These are phyloP conservation scores for Cladosporium sp. DNA, from an alignment of 2,329 filamentous ascomycete genomes.

Conservation along the genomic window DNA sequence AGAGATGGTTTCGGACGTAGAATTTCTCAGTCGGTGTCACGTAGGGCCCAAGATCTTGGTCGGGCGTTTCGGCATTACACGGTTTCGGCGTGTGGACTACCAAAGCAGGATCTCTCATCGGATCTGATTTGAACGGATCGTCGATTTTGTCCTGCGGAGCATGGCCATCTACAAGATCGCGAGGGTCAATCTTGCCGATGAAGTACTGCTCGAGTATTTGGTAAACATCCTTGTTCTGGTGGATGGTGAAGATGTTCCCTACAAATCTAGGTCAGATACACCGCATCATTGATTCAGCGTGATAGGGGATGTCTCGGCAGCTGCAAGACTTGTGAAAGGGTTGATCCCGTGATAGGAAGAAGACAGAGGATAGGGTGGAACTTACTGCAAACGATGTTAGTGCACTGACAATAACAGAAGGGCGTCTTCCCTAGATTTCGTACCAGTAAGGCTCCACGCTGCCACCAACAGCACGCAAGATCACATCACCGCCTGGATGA, in stretches of 20 bases:
- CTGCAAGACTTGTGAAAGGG: too few species aligned
- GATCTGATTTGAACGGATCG: slow-evolving; percentile 61
- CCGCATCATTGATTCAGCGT: background rate
- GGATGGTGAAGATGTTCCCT: slow-evolving; percentile 64
- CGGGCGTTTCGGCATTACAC: slow-evolving; percentile 63
- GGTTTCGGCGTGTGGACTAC: slow-evolving; percentile 57
- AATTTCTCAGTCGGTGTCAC: slow-evolving; percentile 58
- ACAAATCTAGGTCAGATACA: too few species aligned
- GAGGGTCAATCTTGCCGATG: slow-evolving; percentile 61
- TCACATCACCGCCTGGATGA: slow-evolving; percentile 68
- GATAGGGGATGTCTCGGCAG: too few species aligned
- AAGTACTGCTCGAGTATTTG: slow-evolving; percentile 66
- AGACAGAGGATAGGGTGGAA: background rate
- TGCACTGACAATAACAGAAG: background rate
- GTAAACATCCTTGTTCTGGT: slow-evolving; percentile 64
- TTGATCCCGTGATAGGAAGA: too few species aligned
- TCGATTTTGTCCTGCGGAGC: slow-evolving; percentile 57
- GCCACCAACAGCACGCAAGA: slow-evolving; percentile 64
- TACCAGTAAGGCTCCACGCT: slow-evolving; percentile 67
- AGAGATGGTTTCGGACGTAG: slow-evolving; percentile 65
- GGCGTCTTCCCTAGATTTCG: background rate
- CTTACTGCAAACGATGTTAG: background rate
- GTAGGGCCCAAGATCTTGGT: slow-evolving; percentile 51
- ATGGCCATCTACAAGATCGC: slow-evolving; percentile 54
- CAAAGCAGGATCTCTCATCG: slow-evolving; percentile 53